phyloP scores from a whole-genome alignment of 164 flowering plant genomes.

The Berberis vulgaris region DNA sequence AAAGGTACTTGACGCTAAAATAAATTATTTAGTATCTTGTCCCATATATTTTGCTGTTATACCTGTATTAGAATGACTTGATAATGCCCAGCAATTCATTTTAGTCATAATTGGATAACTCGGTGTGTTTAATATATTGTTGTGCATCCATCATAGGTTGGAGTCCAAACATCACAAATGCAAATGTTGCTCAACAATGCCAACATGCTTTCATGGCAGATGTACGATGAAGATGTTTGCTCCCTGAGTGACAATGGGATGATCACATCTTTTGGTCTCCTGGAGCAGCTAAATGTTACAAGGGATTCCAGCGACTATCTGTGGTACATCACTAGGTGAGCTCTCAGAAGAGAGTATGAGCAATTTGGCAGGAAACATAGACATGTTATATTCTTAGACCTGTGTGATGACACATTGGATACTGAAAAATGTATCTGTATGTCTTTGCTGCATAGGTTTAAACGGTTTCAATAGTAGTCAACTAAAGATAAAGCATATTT shows the following conservation, averaged over 20 bases:
- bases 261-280: constrained; percentile 48
- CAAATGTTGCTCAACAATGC: constrained; percentile 53
- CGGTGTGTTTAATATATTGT: neutral
- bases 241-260: constrained; percentile 37
- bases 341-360: neutral
- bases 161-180: constrained; percentile 59
- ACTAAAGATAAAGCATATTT: neutral
- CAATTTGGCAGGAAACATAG: too few relatives aligned
- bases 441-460: too few relatives aligned
- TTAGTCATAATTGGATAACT: neutral
- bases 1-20: constrained; percentile 31
- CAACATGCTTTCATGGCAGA: constrained; percentile 56
- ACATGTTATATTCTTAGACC: too few relatives aligned
- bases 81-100: neutral
- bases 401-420: too few relatives aligned
- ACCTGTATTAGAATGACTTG: too few relatives aligned
- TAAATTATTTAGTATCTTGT: too few relatives aligned
- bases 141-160: constrained; percentile 35
- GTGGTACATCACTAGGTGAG: constrained; percentile 93
- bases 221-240: constrained; percentile 66
- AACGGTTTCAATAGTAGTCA: neutral
- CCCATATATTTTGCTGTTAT: too few relatives aligned
- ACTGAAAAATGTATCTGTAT: too few relatives aligned
- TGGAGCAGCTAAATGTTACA: constrained; percentile 88
- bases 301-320: constrained; percentile 84